These are phyloP conservation scores for Clohesyomyces aquaticus DNA, from an alignment of 495 filamentous ascomycete genomes.

Conservation along the genomic window DNA sequence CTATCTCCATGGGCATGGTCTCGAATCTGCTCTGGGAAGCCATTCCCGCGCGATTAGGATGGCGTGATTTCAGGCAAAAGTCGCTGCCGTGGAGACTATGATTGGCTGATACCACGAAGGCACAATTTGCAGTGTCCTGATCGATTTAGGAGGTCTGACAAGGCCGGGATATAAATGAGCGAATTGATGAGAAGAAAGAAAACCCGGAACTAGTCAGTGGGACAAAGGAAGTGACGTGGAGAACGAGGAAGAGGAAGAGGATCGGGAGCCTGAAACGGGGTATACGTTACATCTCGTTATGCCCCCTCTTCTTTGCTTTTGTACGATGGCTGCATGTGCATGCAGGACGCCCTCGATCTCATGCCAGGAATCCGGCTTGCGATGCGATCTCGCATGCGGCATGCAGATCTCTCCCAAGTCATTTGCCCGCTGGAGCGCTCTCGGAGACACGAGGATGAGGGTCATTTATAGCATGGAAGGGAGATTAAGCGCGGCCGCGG, in stretches of 20 bases:
- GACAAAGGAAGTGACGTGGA: background rate
- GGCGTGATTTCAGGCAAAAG: background rate
- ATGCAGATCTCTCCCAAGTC: background rate
- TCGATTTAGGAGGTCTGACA: background rate
- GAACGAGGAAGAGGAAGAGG: background rate
- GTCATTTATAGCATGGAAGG: too few species aligned
- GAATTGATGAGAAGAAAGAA: background rate
- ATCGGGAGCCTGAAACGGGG: background rate
- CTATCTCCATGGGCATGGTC: conserved; percentile 11
- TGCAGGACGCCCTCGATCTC: background rate
- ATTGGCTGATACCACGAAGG: background rate
- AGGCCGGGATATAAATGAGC: background rate
- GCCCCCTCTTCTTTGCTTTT: background rate
- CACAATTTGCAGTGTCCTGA: background rate
- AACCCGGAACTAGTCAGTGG: background rate
- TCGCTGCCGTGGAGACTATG: background rate
- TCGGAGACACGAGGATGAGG: too few species aligned
- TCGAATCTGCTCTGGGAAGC: conserved; percentile 12
- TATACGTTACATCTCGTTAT: background rate
- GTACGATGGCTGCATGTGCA: background rate
- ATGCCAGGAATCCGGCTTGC: background rate
- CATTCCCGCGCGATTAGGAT: background rate
- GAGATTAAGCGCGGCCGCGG: background rate
- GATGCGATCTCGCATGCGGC: background rate
- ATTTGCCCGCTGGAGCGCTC: background rate